Evolutionary conservation across 1,284 basidiomycete species (phyloP).

Genomic region (Rhodotorula sp.): DNA sequence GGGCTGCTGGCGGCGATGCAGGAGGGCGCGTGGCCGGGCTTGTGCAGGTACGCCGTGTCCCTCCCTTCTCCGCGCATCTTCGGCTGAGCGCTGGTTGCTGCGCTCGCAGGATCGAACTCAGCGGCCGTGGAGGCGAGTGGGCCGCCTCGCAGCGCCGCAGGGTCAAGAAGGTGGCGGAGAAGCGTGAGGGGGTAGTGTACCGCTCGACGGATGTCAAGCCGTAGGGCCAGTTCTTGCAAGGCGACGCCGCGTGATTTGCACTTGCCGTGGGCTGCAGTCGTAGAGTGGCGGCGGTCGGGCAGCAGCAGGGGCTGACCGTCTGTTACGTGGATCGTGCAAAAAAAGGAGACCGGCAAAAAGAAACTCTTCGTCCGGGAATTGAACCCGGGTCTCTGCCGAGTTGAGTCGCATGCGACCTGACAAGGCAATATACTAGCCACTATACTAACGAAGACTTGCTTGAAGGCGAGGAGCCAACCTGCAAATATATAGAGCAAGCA

Average conservation of each 20-base stretch:
- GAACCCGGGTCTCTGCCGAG: slow-evolving; percentile 15
- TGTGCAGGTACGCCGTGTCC: neutral
- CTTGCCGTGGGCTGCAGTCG: neutral
- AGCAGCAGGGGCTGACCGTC: neutral
- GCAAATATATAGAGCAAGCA: too few species aligned
- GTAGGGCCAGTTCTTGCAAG: neutral
- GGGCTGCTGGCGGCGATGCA: neutral
- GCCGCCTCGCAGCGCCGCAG: slow-evolving; percentile 14
- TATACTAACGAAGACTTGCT: slow-evolving; percentile 8
- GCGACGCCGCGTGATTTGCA: neutral
- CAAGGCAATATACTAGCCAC: slow-evolving; percentile 15
- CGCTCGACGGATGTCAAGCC: slow-evolving; percentile 4
- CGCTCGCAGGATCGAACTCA: slow-evolving; percentile 21
- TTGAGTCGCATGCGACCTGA: neutral
- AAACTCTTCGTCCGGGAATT: slow-evolving; percentile 11
- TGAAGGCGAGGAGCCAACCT: neutral
- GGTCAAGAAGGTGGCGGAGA: slow-evolving; percentile 24
- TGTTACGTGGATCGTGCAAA: neutral
- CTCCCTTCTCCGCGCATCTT: neutral
- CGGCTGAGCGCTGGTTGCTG: neutral
- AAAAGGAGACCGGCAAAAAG: too few species aligned
- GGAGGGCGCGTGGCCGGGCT: neutral
- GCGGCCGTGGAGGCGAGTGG: slow-evolving; percentile 25
- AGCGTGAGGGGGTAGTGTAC: slow-evolving; percentile 5
- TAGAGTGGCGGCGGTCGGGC: too few species aligned